These are phyloP conservation scores for Arabidopsis lyrata DNA, from an alignment of 441 rosid genomes.

Conservation along the genomic window DNA sequence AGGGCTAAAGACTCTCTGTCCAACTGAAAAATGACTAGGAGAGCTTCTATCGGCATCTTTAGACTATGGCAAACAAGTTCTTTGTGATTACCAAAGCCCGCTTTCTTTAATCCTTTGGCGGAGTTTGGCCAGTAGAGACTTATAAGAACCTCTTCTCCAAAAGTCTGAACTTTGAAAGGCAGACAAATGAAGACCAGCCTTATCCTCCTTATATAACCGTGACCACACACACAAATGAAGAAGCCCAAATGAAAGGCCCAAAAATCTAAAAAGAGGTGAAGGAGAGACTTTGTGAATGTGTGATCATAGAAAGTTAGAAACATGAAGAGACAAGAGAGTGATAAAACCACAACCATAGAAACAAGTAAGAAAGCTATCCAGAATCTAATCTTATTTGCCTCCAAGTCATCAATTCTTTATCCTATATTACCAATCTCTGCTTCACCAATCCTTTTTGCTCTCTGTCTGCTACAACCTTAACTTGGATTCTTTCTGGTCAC, in stretches of 20 bases:
- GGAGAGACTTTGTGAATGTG: conserved; percentile 33
- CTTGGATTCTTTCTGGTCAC: conserved; percentile 35
- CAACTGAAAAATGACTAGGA: no score
- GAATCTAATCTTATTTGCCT: conserved; percentile 69
- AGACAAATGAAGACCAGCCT: conserved; percentile 17
- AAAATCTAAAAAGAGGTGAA: conserved; percentile 26
- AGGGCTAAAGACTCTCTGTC: background rate
- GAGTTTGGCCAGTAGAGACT: background rate
- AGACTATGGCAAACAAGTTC: background rate
- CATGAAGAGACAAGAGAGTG: conserved; percentile 43
- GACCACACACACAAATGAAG: conserved; percentile 27
- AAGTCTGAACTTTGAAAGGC: conserved; percentile 16
- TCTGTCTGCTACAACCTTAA: conserved; percentile 25
- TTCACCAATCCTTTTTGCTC: conserved; percentile 30
- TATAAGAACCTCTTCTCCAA: background rate
- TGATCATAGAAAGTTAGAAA: conserved; percentile 35
- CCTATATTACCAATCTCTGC: conserved; percentile 37
- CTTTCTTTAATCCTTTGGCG: background rate
- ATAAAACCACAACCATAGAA: conserved; percentile 72
- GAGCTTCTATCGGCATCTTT: background rate
- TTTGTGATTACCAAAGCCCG: background rate
- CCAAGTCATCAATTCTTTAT: conserved; percentile 43
- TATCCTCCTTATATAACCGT: conserved; percentile 9
- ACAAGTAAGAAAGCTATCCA: conserved; percentile 70
- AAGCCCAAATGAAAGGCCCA: conserved; percentile 47